A percentile compares a stretch with the other conserved stretches of the same genome.
These are phyloP conservation scores for Diplodia sapinea DNA, from an alignment of 2,329 filamentous ascomycete genomes.

Conservation along the genomic window DNA sequence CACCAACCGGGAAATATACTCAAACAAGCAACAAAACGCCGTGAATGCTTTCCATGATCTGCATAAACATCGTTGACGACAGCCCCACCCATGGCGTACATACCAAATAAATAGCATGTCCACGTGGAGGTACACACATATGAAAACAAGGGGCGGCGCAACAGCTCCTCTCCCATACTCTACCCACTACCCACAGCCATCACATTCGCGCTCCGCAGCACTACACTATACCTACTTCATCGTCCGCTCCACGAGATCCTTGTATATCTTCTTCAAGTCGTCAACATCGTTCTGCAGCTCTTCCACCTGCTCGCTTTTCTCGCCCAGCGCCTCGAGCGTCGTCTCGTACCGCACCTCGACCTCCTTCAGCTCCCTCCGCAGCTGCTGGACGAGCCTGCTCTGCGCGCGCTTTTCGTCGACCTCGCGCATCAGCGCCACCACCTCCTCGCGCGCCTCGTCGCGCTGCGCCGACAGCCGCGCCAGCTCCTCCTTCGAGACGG, in stretches of 20 bases:
- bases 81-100: constrained; percentile 11
- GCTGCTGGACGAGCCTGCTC: constrained; percentile 63
- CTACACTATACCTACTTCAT: constrained; percentile 60
- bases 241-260: constrained; percentile 86
- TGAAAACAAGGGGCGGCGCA: background rate
- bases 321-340: constrained; percentile 90
- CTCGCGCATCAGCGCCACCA: constrained; percentile 89
- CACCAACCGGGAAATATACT: background rate
- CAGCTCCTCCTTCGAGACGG: constrained; percentile 85
- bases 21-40: background rate
- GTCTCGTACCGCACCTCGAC: constrained; percentile 84
- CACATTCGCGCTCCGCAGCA: no score
- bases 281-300: constrained; percentile 87
- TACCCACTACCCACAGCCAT: background rate
- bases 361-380: constrained; percentile 71
- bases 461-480: constrained; percentile 79
- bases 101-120: background rate
- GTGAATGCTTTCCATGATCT: constrained; percentile 13
- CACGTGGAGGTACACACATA: constrained; percentile 5
- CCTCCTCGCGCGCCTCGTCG: constrained; percentile 88
- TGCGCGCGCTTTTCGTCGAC: constrained; percentile 71
- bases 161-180: background rate
- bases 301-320: constrained; percentile 95
- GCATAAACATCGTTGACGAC: constrained; percentile 23
- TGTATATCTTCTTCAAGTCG: constrained; percentile 96